Evolutionary conservation across 2,329 filamentous ascomycete species (phyloP), one percentile per base, ranked within the genome.

Genomic region (Pseudogymnoascus sp.): DNA sequence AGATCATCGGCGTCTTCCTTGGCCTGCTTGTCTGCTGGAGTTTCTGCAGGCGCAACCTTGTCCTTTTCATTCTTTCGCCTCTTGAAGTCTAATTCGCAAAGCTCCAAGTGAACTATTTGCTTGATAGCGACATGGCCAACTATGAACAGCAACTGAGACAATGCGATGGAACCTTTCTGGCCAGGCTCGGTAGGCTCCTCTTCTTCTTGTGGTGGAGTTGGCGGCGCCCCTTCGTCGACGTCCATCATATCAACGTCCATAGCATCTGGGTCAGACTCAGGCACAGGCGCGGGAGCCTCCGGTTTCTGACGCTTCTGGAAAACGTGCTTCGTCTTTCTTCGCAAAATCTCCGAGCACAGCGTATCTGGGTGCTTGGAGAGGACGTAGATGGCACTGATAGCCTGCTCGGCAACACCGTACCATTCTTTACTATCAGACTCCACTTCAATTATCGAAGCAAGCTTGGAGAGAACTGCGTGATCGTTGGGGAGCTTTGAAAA

Each of bases 1-100:
- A 99, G 82, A 73, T 99, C 94, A 70, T 97, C 92, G 44, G 86
- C 86, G 60, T 91, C 90, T 63, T 86, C 84, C 67, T 84, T 80
- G 68, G 81, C 80, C 64, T 83, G 80, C 65, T 83, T 81, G 62
- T 79, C 76, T 62, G 78, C 77, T 63, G 80, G 75, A 4, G 74
- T 72, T 35, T 76, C 77, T 65, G 75, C 69, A n/a, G 73, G 66
- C 60, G 76, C 77, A 63, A 78, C 81, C 78, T 91, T 92, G 71
- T 94, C 90, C 68, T 92, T 91, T 64, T 94, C 91, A 41, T 90
- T 88, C 79, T 99, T 99, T 67, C 93, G 85, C 61, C 93, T 89
- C 79, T 99, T 99, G 76, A 99, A 99, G 74, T 99, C 94, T 59
- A 94, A 85, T 72, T 99, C 94, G 73, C 92, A 96, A n/a, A 97